These are phyloP conservation scores for Tricholoma furcatifolium DNA, from an alignment of 768 basidiomycete genomes.

Conservation along the genomic window DNA sequence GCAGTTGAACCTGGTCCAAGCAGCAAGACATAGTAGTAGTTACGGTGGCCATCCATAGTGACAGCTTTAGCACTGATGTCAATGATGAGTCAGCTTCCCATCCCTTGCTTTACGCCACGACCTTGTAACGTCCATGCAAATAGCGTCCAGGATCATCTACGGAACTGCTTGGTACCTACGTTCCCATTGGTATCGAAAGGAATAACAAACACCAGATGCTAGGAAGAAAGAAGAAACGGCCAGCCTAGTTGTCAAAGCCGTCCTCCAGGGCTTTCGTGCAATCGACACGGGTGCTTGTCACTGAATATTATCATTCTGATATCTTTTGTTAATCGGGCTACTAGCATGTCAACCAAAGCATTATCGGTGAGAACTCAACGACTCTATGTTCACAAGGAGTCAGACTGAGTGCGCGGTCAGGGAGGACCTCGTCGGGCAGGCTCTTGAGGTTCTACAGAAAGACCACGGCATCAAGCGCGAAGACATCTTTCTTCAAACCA, in stretches of 20 bases:
- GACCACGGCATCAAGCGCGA: slow-evolving; percentile 64
- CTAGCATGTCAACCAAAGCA: slow-evolving; percentile 72
- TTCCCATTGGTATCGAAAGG: neutral
- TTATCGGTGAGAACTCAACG: slow-evolving; percentile 46
- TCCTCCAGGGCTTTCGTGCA: slow-evolving; percentile 74
- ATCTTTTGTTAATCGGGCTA: neutral
- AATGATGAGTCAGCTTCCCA: neutral
- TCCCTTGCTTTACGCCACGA: slow-evolving; percentile 3
- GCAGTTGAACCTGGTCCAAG: neutral
- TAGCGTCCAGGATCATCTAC: slow-evolving; percentile 50
- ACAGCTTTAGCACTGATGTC: neutral
- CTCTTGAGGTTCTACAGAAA: slow-evolving; percentile 52
- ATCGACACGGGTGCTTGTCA: slow-evolving; percentile 70
- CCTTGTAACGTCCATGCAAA: slow-evolving; percentile 2
- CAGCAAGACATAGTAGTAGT: neutral
- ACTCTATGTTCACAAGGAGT: neutral
- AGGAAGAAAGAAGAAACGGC: slow-evolving; percentile 82
- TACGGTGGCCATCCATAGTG: neutral
- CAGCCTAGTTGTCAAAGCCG: slow-evolving; percentile 65
- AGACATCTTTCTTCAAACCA: slow-evolving; percentile 78
- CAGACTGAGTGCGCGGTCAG: slow-evolving; percentile 31
- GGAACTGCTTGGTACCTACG: slow-evolving; percentile 56
- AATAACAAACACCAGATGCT: slow-evolving; percentile 1
- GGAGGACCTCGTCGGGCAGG: slow-evolving; percentile 80
- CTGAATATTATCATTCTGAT: neutral